phyloP scores from a whole-genome alignment of 139 green algal genomes.

The Gonium pectorale region DNA sequence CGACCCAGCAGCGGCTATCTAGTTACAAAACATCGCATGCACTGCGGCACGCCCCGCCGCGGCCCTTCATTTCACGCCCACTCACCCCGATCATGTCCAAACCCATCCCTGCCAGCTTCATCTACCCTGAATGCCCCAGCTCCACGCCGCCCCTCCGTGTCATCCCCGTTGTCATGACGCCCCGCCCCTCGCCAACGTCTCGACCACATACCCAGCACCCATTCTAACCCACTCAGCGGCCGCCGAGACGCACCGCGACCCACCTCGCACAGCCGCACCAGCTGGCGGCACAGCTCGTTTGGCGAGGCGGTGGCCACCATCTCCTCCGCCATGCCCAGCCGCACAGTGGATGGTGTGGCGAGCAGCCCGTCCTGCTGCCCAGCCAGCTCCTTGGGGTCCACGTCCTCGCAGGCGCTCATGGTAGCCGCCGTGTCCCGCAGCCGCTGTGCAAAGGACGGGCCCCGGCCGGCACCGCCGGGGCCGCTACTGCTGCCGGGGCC shows the following conservation, averaged over 20 bases:
- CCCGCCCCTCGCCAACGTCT: not conserved
- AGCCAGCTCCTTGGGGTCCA: slow-evolving; percentile 39
- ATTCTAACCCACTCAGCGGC: no score
- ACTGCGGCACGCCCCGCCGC: no score
- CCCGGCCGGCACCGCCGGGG: not conserved
- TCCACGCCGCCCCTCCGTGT: no score
- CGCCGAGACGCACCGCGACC: no score
- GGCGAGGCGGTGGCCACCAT: slow-evolving; percentile 28
- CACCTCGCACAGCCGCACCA: slow-evolving; percentile 51
- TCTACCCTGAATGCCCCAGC: no score
- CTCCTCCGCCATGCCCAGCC: slow-evolving; percentile 32
- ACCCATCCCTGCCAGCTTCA: no score
- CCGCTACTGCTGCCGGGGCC: not conserved
- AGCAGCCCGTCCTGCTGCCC: slow-evolving; percentile 23
- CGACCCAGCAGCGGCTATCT: no score
- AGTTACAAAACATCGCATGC: no score
- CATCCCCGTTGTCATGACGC: no score
- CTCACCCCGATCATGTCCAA: no score
- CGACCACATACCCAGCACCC: no score
- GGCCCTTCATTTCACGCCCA: no score
- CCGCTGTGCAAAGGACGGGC: slow-evolving; percentile 44
- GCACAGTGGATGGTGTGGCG: not conserved
- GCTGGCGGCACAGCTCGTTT: slow-evolving; percentile 46
- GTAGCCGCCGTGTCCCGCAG: slow-evolving; percentile 46
- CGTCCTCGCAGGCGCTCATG: slow-evolving; percentile 45